Evolutionary conservation across 1,284 basidiomycete genomes (phyloP).

Genomic region (Trametes polyzona): DNA sequence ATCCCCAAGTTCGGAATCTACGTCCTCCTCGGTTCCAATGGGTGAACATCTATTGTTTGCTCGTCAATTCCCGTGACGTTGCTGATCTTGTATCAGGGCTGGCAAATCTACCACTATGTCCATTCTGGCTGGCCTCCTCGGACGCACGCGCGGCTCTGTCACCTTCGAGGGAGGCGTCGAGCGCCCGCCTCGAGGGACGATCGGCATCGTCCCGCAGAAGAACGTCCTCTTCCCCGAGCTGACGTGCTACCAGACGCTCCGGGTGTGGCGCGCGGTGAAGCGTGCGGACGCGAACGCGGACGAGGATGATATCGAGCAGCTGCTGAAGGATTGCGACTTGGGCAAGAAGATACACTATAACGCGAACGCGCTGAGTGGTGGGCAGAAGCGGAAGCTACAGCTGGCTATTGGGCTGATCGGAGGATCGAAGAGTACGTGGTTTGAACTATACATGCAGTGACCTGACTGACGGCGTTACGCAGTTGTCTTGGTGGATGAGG

Average conservation of each 20-base stretch:
- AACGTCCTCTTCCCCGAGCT: constrained; percentile 83
- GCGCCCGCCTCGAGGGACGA: constrained; percentile 58
- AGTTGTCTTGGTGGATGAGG: constrained; percentile 78
- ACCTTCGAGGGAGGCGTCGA: constrained; percentile 61
- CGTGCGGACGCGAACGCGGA: constrained; percentile 50
- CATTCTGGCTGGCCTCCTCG: constrained; percentile 65
- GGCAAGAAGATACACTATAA: constrained; percentile 68
- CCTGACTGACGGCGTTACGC: background rate
- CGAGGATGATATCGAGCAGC: constrained; percentile 61
- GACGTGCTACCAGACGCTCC: constrained; percentile 72
- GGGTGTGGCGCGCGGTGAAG: constrained; percentile 77
- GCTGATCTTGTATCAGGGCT: constrained; percentile 49
- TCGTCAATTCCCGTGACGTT: background rate
- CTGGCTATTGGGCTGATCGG: constrained; percentile 79
- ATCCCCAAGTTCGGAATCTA: constrained; percentile 75
- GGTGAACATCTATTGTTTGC: constrained; percentile 43
- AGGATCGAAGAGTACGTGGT: constrained; percentile 60
- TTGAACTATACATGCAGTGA: background rate
- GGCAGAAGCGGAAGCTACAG: constrained; percentile 83
- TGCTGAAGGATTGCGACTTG: constrained; percentile 74
- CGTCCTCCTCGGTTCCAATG: constrained; percentile 76
- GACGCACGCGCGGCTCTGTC: constrained; percentile 61
- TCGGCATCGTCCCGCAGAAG: constrained; percentile 84
- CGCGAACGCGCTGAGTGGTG: constrained; percentile 71
- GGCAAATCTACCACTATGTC: constrained; percentile 81